phyloP scores from a whole-genome alignment of 148 eudicot species.

The Pharnaceum exiguum region DNA sequence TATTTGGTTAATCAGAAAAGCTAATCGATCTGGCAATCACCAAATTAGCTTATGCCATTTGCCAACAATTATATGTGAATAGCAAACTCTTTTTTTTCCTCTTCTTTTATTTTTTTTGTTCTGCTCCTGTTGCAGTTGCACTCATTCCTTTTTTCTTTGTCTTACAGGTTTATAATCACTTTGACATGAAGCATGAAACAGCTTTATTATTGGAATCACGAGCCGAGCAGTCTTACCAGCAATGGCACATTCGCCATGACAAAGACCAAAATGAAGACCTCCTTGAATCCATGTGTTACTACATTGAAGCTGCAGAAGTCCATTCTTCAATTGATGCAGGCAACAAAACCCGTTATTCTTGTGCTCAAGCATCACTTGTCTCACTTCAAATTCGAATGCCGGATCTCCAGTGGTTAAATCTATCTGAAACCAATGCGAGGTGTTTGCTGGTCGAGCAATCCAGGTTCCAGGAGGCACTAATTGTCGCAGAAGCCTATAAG shows the following conservation, averaged over 20 bases:
- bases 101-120: neutral
- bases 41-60: too few relatives aligned
- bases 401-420: constrained; percentile 75
- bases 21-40: too few relatives aligned
- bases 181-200: constrained; percentile 93
- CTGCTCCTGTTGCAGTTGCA: constrained; percentile 1
- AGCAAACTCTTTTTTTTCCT: neutral
- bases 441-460: constrained; percentile 81
- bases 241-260: constrained; percentile 72
- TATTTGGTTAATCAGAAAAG: too few relatives aligned
- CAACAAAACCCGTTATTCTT: constrained; percentile 69
- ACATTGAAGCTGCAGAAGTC: constrained; percentile 92
- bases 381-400: constrained; percentile 98
- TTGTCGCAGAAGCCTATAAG: constrained; percentile 93
- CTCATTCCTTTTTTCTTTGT: neutral
- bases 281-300: constrained; percentile 83
- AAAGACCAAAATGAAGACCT: constrained; percentile 92
- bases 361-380: constrained; percentile 89
- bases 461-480: constrained; percentile 89
- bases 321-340: constrained; percentile 97
- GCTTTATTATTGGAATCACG: constrained; percentile 80
- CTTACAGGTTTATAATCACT: constrained; percentile 88
- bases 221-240: constrained; percentile 64
- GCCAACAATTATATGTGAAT: too few relatives aligned
- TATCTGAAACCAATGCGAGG: constrained; percentile 85